A percentile compares a stretch with the other conserved stretches of the same genome.
Conservation (phyloP, 1,139 yeast genomes). For the Debaryomyces robertsiae region DNA sequence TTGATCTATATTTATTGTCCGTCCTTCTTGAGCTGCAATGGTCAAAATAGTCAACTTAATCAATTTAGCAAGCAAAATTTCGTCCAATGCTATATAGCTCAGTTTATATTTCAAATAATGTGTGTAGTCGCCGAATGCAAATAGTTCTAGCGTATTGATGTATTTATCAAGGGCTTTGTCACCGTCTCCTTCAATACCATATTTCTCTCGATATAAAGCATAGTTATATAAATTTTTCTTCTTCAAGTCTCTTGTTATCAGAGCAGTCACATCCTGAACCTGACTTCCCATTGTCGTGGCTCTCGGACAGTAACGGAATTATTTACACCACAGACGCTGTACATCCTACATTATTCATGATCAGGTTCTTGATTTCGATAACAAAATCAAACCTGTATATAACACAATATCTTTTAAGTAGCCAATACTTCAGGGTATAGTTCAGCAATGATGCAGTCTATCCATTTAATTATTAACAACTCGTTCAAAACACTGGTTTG, state of each 20-base stretch:
- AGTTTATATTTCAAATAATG: conserved; percentile 27
- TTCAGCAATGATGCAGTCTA: conserved; percentile 33
- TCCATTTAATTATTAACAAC: conserved; percentile 30
- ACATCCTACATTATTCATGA: too few species aligned
- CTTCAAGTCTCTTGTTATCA: not conserved
- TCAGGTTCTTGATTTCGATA: not conserved
- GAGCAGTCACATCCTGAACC: not conserved
- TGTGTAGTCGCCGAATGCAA: conserved; percentile 37
- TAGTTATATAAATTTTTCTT: conserved; percentile 5
- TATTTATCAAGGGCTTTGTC: not conserved
- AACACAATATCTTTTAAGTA: not conserved
- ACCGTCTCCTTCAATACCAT: not conserved
- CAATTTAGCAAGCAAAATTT: conserved; percentile 23
- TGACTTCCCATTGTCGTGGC: not conserved
- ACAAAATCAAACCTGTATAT: conserved; percentile 4
- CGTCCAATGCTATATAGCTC: conserved; percentile 21
- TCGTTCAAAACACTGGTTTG: conserved; percentile 28
- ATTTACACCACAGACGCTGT: not conserved
- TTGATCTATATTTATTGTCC: conserved; percentile 17
- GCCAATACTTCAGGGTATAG: conserved; percentile 30
- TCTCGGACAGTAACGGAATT: not conserved
- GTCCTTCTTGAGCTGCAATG: conserved; percentile 28
- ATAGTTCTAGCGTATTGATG: conserved; percentile 33
- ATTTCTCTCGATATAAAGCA: conserved; percentile 3
- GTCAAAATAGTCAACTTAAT: conserved; percentile 32